Percentiles rank a stretch among this genome's conserved stretches.
Evolutionary conservation across 345 rosid genomes (phyloP).

Genomic region (Euphorbia pulcherrima): DNA sequence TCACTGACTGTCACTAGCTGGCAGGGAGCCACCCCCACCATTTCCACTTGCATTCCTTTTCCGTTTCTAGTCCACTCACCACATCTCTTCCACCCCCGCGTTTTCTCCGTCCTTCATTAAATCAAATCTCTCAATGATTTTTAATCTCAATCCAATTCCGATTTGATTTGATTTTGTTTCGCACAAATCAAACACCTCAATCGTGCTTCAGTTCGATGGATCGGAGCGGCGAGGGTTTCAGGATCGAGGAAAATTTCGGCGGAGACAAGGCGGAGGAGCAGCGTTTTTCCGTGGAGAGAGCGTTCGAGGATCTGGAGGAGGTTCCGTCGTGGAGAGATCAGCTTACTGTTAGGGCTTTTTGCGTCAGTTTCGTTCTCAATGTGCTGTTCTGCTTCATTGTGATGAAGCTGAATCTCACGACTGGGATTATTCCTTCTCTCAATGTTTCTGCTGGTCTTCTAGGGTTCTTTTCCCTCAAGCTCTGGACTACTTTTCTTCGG

Average conservation of each 20-base stretch:
- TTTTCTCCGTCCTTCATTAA: background rate
- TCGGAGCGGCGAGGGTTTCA: background rate
- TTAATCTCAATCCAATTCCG: too few species aligned
- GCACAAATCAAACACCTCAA: background rate
- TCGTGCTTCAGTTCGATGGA: background rate
- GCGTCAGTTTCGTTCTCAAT: constrained; percentile 19
- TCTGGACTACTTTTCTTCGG: constrained; percentile 16
- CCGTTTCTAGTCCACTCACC: too few species aligned
- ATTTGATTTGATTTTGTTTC: background rate
- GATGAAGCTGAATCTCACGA: constrained; percentile 26
- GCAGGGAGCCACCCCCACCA: too few species aligned
- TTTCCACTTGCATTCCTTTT: too few species aligned
- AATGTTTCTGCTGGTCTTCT: constrained; percentile 27
- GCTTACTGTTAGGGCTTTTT: constrained; percentile 22
- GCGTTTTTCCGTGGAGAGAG: constrained; percentile 12
- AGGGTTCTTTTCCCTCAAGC: constrained; percentile 25
- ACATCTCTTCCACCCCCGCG: too few species aligned
- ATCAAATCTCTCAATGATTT: background rate
- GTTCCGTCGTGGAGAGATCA: constrained; percentile 22
- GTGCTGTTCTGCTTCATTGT: constrained; percentile 21
- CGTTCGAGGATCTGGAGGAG: constrained; percentile 13
- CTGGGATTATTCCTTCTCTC: constrained; percentile 26
- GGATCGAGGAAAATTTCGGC: background rate
- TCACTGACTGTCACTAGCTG: too few species aligned
- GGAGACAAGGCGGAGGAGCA: background rate